Evolutionary conservation across 2,329 filamentous ascomycete species (phyloP).

Genomic region (Neurospora sp.): DNA sequence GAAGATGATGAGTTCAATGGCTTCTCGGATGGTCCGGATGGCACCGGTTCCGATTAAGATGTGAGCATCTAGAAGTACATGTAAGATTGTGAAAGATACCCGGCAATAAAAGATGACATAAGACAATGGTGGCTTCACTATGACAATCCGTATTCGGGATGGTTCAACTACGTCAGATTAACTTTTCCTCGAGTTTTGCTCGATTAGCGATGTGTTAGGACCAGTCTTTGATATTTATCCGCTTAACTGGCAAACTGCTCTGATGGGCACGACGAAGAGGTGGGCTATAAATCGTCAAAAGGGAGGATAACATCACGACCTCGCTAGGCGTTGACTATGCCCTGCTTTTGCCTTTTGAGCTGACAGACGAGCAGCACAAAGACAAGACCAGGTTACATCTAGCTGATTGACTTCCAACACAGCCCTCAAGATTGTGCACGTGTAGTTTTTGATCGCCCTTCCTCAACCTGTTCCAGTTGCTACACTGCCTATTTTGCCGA

Average conservation of each 20-base stretch:
- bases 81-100: conserved; percentile 1
- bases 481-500: background rate
- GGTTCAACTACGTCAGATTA: background rate
- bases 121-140: background rate
- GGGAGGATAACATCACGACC: background rate
- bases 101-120: background rate
- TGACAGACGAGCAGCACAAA: background rate
- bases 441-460: background rate
- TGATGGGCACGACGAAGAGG: background rate
- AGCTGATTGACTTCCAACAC: background rate
- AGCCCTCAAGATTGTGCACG: background rate
- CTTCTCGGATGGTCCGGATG: conserved; percentile 35
- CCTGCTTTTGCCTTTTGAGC: background rate
- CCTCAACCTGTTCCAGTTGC: background rate
- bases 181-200: background rate
- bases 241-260: background rate
- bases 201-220: background rate
- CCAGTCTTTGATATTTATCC: background rate
- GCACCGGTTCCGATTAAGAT: conserved; percentile 26
- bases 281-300: background rate
- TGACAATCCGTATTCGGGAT: background rate
- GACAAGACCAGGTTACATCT: background rate
- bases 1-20: conserved; percentile 49
- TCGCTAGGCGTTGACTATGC: background rate
- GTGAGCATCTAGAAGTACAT: background rate